Evolutionary conservation across 441 rosid genomes (phyloP).

Genomic region (Flueggea neowawraea): DNA sequence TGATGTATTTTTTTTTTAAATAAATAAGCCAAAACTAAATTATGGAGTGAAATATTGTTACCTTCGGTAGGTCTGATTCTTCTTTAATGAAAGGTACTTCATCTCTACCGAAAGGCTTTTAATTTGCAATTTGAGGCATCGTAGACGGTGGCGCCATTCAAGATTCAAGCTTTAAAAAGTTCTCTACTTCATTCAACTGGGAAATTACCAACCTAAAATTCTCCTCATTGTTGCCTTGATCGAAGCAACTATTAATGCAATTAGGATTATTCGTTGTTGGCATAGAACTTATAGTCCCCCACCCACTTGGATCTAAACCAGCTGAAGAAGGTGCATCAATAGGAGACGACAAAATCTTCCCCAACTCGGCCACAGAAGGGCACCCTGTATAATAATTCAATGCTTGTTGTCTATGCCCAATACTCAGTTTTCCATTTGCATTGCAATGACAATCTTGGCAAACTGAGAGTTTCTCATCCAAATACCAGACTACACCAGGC

Average conservation of each 20-base stretch:
- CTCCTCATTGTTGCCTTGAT: conserved; percentile 23
- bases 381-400: conserved; percentile 52
- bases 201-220: conserved; percentile 19
- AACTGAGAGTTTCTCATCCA: conserved; percentile 50
- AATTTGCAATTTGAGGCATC: conserved; percentile 27
- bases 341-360: conserved; percentile 48
- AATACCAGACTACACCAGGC: conserved; percentile 42
- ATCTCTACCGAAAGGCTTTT: conserved; percentile 30
- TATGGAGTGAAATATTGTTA: neutral
- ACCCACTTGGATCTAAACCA: conserved; percentile 17
- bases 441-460: conserved; percentile 68
- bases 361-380: conserved; percentile 47
- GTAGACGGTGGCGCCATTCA: conserved; percentile 26
- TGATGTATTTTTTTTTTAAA: too few species aligned
- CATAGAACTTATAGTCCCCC: conserved; percentile 18
- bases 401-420: conserved; percentile 34
- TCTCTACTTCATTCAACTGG: conserved; percentile 26
- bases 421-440: conserved; percentile 33
- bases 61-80: conserved; percentile 34
- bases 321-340: conserved; percentile 30
- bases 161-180: conserved; percentile 25
- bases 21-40: too few species aligned
- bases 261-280: conserved; percentile 19
- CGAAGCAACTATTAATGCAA: conserved; percentile 20
- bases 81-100: conserved; percentile 33